Conservation (phyloP, 2,329 filamentous ascomycete genomes). For the Aspergillus niger region DNA sequence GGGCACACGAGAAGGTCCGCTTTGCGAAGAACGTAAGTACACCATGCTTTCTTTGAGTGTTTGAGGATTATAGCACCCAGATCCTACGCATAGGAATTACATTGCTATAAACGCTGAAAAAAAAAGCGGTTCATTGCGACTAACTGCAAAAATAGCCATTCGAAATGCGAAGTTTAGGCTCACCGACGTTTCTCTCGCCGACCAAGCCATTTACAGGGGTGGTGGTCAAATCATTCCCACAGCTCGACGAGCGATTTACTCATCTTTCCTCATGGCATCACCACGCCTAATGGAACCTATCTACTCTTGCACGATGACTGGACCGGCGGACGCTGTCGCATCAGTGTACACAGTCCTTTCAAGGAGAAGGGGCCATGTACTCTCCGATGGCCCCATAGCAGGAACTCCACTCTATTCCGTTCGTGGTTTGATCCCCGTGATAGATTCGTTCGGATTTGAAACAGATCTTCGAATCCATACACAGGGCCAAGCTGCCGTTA, state of each 20-base stretch:
- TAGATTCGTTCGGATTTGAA: slow-evolving; percentile 97
- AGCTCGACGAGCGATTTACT: slow-evolving; percentile 87
- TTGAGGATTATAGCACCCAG: neutral
- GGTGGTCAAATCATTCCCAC: slow-evolving; percentile 98
- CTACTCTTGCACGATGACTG: slow-evolving; percentile 89
- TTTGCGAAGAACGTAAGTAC: slow-evolving; percentile 92
- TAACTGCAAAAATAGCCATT: slow-evolving; percentile 63
- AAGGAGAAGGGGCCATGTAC: slow-evolving; percentile 83
- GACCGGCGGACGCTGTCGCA: slow-evolving; percentile 83
- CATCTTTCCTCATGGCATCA: slow-evolving; percentile 94
- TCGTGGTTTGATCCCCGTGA: slow-evolving; percentile 87
- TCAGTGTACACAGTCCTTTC: slow-evolving; percentile 91
- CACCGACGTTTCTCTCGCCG: slow-evolving; percentile 82
- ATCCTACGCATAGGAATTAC: neutral
- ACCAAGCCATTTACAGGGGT: slow-evolving; percentile 90
- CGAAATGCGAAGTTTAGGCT: slow-evolving; percentile 98
- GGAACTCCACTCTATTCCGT: slow-evolving; percentile 93
- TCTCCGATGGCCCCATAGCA: slow-evolving; percentile 90
- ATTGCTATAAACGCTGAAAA: neutral
- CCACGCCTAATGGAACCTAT: slow-evolving; percentile 96
- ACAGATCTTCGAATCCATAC: slow-evolving; percentile 96
- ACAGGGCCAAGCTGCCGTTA: slow-evolving; percentile 86
- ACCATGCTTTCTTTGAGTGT: neutral
- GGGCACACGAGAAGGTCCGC: slow-evolving; percentile 90
- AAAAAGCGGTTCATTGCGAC: neutral